phyloP scores from a whole-genome alignment of 2,329 filamentous ascomycete genomes.

The Dactylella cylindrospora region DNA sequence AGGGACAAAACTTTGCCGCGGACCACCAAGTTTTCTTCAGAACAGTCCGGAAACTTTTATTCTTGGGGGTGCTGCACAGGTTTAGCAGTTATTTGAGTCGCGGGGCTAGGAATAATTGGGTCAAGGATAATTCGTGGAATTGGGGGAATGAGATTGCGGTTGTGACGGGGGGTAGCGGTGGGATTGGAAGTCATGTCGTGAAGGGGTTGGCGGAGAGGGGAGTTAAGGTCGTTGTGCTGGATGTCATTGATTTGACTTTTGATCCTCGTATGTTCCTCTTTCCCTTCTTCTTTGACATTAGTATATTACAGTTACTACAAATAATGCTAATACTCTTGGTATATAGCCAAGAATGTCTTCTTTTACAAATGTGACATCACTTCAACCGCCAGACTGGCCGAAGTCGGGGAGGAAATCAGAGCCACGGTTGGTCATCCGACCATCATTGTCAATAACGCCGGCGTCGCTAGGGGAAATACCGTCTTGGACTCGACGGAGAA shows the following conservation, averaged over 20 bases:
- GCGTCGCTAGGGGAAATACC: constrained; percentile 63
- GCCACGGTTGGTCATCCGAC: constrained; percentile 65
- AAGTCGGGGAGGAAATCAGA: constrained; percentile 60
- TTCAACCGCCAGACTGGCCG: constrained; percentile 56
- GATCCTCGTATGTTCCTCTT: constrained; percentile 54
- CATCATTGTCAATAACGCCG: constrained; percentile 72
- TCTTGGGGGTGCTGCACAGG: constrained; percentile 57
- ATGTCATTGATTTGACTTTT: constrained; percentile 65
- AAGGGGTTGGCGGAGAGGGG: constrained; percentile 65
- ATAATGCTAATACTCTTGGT: neutral
- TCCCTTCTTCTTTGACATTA: neutral
- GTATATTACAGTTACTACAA: neutral
- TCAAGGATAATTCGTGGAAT: constrained; percentile 59
- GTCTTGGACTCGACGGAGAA: constrained; percentile 62
- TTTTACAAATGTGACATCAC: constrained; percentile 72
- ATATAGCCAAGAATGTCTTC: constrained; percentile 59
- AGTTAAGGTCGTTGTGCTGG: constrained; percentile 70
- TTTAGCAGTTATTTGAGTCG: constrained; percentile 59
- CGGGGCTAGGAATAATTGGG: constrained; percentile 58
- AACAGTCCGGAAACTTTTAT: constrained; percentile 59
- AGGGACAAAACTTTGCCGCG: constrained; percentile 60
- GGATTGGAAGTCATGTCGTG: constrained; percentile 70
- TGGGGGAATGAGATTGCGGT: constrained; percentile 71
- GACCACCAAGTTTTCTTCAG: constrained; percentile 59
- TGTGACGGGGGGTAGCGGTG: constrained; percentile 72